Conservation (phyloP, 2,329 filamentous ascomycete species). For the Phaeosphaeria sp. region DNA sequence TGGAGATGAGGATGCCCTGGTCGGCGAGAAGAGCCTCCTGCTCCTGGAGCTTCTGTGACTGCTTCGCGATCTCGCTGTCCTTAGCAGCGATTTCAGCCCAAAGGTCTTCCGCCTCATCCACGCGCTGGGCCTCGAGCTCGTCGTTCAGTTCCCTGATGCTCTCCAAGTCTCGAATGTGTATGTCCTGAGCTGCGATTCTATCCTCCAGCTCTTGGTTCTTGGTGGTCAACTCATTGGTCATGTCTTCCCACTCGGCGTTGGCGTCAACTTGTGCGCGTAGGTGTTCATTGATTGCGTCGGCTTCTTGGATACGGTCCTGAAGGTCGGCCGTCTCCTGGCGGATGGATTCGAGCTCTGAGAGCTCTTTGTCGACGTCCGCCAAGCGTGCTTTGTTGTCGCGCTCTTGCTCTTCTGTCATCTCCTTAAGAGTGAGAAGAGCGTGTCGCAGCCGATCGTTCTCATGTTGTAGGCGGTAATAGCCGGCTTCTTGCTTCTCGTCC, state of each 20-base stretch:
- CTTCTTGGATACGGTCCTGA: constrained; percentile 75
- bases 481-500: constrained; percentile 84
- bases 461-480: constrained; percentile 90
- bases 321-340: constrained; percentile 70
- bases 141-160: constrained; percentile 91
- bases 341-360: constrained; percentile 42
- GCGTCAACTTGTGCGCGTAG: constrained; percentile 90
- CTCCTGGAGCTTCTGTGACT: constrained; percentile 72
- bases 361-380: constrained; percentile 47
- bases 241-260: constrained; percentile 85
- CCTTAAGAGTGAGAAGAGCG: constrained; percentile 81
- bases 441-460: constrained; percentile 88
- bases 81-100: constrained; percentile 92
- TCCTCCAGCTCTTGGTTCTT: constrained; percentile 85
- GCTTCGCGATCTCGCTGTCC: constrained; percentile 83
- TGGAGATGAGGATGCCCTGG: constrained; percentile 85
- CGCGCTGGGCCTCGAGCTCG: constrained; percentile 90
- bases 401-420: constrained; percentile 86
- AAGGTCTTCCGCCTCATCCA: constrained; percentile 92
- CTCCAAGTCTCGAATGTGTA: constrained; percentile 85
- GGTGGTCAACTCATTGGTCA: constrained; percentile 90
- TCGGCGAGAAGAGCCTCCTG: constrained; percentile 85
- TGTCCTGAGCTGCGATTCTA: constrained; percentile 81
- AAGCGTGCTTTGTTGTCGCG: constrained; percentile 69
- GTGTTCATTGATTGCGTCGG: constrained; percentile 80